Base-by-base conservation (phyloP, 1,139 yeast species). In the Pichia sp. region DNA sequence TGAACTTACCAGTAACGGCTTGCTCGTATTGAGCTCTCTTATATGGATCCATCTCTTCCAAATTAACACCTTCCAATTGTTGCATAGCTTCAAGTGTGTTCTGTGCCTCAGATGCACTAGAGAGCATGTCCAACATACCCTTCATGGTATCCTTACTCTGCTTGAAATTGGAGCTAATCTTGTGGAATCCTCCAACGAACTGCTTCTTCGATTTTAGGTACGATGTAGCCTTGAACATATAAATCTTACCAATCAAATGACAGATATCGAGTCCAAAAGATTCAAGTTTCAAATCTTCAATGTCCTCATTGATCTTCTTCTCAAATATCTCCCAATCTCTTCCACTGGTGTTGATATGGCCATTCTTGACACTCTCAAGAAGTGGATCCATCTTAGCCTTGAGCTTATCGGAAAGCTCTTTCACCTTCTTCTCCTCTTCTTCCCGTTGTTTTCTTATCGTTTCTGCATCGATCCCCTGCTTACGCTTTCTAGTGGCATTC, bases 221-320 rank as follows among this genome's bases (percentile, higher is more conserved):
- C 13, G 76, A 64, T 29, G 65, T 60, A 2, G 74, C 84, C 52
- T 86, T 86, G 48, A 81, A 69, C 46, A 69, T 67, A 58, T 88
- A 88, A 8, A 84, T 76, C 27, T 71, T 65, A 14, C 97, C 97
- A 40, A 88, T 76, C 1, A 50, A 72, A 54, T 88, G 96, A 40
- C 91, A 69, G 32, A 88, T 80, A 55, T 88, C 95, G 35, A 87
- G 64, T 8, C 97, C 97, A 62, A 88, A 91, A 35, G 95, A 84
- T 60, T 88, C 97, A 83, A 86, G 78, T 55, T 88, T 88, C 44
- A 91, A 70, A 32, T 82, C 71, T 52, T 87, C 94, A 44, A 81
- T 71, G 50, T 82, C 91, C 38, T 62, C 63, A 14, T 60, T 55
- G 18, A 81, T 36, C 41, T 70, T 69, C 5, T 46, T 40, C 27